Evolutionary conservation across 106 monocot species (phyloP).

Genomic region (Cymbidium sinense): DNA sequence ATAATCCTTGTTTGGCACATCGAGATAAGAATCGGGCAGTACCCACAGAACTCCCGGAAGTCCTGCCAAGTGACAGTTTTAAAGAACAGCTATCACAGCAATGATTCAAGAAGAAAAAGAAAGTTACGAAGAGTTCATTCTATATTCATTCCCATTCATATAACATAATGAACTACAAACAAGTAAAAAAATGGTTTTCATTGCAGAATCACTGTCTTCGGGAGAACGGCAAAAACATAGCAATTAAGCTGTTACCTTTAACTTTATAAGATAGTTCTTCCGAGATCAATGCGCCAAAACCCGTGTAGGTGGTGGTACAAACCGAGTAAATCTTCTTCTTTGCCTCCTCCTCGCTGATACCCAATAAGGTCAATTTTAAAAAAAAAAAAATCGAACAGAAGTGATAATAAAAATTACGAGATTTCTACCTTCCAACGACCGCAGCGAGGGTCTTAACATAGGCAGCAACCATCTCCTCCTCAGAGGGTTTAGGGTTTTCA

Average conservation of each 20-base stretch:
- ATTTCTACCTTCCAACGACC: constrained; percentile 68
- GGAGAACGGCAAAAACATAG: not conserved
- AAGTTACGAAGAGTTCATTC: not conserved
- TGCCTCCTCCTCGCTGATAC: constrained; percentile 87
- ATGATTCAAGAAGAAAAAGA: not conserved
- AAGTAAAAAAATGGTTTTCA: not conserved
- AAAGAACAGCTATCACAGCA: not conserved
- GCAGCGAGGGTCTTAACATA: constrained; percentile 86
- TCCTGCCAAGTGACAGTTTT: constrained; percentile 28
- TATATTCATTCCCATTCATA: not conserved
- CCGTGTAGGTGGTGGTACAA: constrained; percentile 95
- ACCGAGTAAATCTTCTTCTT: constrained; percentile 98
- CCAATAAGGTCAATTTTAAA: not conserved
- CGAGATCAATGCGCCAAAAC: constrained; percentile 93
- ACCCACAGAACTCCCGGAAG: constrained; percentile 95
- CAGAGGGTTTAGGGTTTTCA: constrained; percentile 55
- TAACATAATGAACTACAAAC: not conserved
- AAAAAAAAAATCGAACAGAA: not conserved
- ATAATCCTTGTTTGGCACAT: constrained; percentile 98
- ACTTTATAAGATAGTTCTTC: constrained; percentile 93
- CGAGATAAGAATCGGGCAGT: constrained; percentile 92
- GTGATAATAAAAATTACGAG: not conserved
- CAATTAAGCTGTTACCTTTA: constrained; percentile 45
- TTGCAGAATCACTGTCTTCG: not conserved
- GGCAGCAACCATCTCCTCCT: constrained; percentile 84